These are phyloP conservation scores for Cladosporium sp. DNA, from an alignment of 2,329 filamentous ascomycete genomes.

Conservation along the genomic window DNA sequence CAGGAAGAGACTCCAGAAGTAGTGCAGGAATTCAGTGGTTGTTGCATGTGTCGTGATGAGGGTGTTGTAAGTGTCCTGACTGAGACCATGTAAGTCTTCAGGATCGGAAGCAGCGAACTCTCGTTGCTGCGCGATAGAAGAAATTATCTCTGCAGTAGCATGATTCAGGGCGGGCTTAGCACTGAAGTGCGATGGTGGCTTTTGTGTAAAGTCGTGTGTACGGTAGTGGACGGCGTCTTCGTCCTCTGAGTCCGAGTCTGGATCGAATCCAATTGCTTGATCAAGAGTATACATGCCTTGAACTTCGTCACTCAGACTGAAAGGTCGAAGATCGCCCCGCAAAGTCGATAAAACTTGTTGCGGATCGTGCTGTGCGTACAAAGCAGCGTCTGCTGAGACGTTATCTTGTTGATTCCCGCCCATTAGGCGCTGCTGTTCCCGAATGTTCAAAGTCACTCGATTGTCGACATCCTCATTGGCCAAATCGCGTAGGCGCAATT, in stretches of 20 bases:
- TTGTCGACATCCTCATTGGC: constrained; percentile 68
- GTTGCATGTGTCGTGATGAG: constrained; percentile 81
- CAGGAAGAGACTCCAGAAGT: constrained; percentile 91
- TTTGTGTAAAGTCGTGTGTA: constrained; percentile 32
- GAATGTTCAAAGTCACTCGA: constrained; percentile 79
- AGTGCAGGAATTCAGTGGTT: constrained; percentile 90
- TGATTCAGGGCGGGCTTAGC: constrained; percentile 35
- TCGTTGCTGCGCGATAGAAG: constrained; percentile 10
- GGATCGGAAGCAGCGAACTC: constrained; percentile 18
- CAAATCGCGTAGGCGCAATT: constrained; percentile 76
- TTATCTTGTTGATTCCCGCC: constrained; percentile 43
- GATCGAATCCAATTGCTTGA: constrained; percentile 62
- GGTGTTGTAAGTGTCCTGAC: constrained; percentile 53
- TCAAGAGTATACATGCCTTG: constrained; percentile 47
- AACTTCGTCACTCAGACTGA: constrained; percentile 28
- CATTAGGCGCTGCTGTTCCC: constrained; percentile 81
- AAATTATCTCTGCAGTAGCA: constrained; percentile 48
- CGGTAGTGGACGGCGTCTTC: constrained; percentile 36
- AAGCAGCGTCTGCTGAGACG: constrained; percentile 45
- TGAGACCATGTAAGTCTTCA: constrained; percentile 33
- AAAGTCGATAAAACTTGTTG: constrained; percentile 62
- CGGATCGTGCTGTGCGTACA: constrained; percentile 68
- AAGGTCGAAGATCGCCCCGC: constrained; percentile 56
- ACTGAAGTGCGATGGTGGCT: constrained; percentile 26
- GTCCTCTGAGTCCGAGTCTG: constrained; percentile 57